Evolutionary conservation across 2,329 filamentous ascomycete species (phyloP).

Genomic region (Epicoccum nigrum): DNA sequence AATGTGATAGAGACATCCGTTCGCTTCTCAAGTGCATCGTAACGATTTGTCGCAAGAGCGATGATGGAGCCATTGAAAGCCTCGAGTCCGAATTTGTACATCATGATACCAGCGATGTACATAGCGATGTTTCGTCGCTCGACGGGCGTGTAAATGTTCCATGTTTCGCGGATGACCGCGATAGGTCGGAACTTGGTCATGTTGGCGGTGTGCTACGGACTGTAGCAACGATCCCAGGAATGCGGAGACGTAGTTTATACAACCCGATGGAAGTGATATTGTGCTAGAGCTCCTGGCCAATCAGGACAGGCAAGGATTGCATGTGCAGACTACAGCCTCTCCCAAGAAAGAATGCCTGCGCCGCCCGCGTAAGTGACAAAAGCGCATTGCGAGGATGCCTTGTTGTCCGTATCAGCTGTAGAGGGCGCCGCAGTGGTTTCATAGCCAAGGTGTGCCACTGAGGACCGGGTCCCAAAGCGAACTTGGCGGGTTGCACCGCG

Average conservation of each 20-base stretch:
- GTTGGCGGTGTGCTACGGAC: conserved; percentile 24
- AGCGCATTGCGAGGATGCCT: conserved; percentile 28
- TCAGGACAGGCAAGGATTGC: conserved; percentile 21
- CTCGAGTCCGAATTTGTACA: conserved; percentile 60
- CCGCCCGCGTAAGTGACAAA: conserved; percentile 30
- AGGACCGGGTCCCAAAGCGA: conserved; percentile 22
- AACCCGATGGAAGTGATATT: conserved; percentile 21
- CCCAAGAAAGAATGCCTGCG: conserved; percentile 22
- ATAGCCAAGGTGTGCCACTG: conserved; percentile 32
- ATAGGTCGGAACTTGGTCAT: conserved; percentile 29
- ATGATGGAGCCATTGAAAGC: conserved; percentile 60
- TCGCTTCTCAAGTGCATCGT: conserved; percentile 52
- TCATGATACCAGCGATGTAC: conserved; percentile 59
- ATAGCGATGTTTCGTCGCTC: conserved; percentile 50
- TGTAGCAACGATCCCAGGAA: conserved; percentile 22
- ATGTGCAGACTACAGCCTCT: conserved; percentile 31
- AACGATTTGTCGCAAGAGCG: conserved; percentile 57
- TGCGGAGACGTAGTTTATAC: conserved; percentile 33
- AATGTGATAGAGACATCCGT: conserved; percentile 51
- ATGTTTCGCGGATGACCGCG: conserved; percentile 37
- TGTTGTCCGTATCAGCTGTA: conserved; percentile 24
- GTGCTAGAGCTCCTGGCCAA: conserved; percentile 24
- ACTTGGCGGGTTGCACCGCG: conserved; percentile 22
- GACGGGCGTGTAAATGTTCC: conserved; percentile 43
- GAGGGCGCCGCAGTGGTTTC: conserved; percentile 21